phyloP scores from a whole-genome alignment of 176 grass and related monocot species.

The Cenchrus americanus region DNA sequence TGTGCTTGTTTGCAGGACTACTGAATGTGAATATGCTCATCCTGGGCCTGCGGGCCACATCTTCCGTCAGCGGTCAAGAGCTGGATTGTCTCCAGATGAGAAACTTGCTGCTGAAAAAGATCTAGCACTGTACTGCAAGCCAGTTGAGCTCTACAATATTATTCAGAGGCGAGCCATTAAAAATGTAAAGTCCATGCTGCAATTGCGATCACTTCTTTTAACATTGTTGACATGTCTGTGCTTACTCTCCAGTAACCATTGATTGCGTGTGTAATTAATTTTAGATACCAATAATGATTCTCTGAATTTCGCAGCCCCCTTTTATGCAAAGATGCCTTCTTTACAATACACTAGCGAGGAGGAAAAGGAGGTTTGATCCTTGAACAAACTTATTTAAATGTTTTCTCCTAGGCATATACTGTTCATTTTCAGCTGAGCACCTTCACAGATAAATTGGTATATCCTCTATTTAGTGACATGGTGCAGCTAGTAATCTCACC shows the following conservation, averaged over 20 bases:
- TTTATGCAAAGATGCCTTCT: slow-evolving; percentile 94
- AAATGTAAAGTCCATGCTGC: slow-evolving; percentile 65
- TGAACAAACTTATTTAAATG: neutral
- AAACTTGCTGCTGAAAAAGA: slow-evolving; percentile 86
- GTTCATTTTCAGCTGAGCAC: neutral
- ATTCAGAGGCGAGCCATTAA: slow-evolving; percentile 71
- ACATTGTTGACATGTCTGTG: slow-evolving; percentile 15
- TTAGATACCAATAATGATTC: slow-evolving; percentile 33
- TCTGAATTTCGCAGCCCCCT: slow-evolving; percentile 60
- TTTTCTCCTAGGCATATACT: neutral
- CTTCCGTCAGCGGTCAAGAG: slow-evolving; percentile 63
- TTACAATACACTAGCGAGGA: slow-evolving; percentile 83
- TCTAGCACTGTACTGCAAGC: slow-evolving; percentile 84
- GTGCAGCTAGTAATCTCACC: neutral
- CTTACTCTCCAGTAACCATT: slow-evolving; percentile 31
- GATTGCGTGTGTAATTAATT: slow-evolving; percentile 26
- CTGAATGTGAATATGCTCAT: slow-evolving; percentile 47
- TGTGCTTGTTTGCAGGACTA: slow-evolving; percentile 47
- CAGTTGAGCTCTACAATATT: slow-evolving; percentile 94
- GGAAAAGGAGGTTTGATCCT: slow-evolving; percentile 75
- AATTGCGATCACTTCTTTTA: neutral
- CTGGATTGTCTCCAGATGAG: slow-evolving; percentile 67
- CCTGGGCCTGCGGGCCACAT: slow-evolving; percentile 56
- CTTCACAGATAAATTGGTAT: neutral
- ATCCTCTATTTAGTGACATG: neutral